These are phyloP conservation scores for Mycogone perniciosa DNA, from an alignment of 2,329 filamentous ascomycete genomes.

Conservation along the genomic window DNA sequence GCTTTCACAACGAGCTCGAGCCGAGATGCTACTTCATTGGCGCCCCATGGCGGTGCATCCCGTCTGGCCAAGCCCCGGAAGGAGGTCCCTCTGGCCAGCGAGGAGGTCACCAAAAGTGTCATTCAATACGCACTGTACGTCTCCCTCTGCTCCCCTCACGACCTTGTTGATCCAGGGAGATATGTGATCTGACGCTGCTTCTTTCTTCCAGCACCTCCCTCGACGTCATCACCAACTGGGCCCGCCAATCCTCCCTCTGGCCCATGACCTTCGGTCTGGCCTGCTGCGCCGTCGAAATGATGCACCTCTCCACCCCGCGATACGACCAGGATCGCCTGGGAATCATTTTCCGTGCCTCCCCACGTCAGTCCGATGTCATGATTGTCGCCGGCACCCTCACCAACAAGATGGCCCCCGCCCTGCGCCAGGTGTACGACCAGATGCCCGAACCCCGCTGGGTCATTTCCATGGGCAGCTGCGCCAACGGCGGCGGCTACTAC, in stretches of 20 bases:
- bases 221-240: conserved; percentile 78
- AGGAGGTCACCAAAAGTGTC: conserved; percentile 72
- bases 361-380: conserved; percentile 86
- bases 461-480: conserved; percentile 75
- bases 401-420: conserved; percentile 92
- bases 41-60: conserved; percentile 47
- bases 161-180: background rate
- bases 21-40: conserved; percentile 54
- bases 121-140: conserved; percentile 84
- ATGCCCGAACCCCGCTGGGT: conserved; percentile 92
- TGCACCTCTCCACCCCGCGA: conserved; percentile 80
- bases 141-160: background rate
- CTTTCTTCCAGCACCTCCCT: conserved; percentile 56
- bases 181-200: background rate
- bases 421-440: conserved; percentile 90
- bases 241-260: conserved; percentile 77
- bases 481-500: conserved; percentile 81
- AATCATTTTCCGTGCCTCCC: conserved; percentile 85
- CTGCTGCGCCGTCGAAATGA: conserved; percentile 89
- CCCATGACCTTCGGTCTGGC: conserved; percentile 84
- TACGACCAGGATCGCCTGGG: conserved; percentile 86
- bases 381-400: conserved; percentile 88
- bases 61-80: conserved; percentile 52
- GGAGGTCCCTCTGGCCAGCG: conserved; percentile 71
- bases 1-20: conserved; percentile 61